These are phyloP conservation scores for Gracilaria caudata DNA, from an alignment of 23 red algal genomes.

Conservation along the genomic window DNA sequence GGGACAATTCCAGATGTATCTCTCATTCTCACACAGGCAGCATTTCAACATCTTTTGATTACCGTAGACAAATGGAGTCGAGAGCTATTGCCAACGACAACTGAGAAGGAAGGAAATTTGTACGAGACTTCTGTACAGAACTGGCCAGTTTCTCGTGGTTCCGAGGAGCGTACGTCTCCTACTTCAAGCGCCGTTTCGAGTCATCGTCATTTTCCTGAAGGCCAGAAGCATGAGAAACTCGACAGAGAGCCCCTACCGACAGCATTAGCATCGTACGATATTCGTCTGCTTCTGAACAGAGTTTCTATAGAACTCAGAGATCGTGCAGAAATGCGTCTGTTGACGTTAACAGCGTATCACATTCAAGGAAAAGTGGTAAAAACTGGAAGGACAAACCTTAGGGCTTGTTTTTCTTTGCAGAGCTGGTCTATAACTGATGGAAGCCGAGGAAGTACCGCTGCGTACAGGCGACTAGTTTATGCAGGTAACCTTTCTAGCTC, in stretches of 20 bases:
- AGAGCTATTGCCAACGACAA: not conserved
- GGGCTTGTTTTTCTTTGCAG: conserved; percentile 38
- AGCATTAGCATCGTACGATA: conserved; percentile 52
- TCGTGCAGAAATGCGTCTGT: conserved; percentile 22
- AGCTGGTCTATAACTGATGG: conserved; percentile 66
- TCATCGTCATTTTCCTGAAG: not conserved
- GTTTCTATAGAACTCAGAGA: conserved; percentile 67
- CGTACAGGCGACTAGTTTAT: conserved; percentile 61
- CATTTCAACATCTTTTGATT: conserved; percentile 59
- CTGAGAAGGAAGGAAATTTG: not conserved
- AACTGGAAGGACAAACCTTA: conserved; percentile 38
- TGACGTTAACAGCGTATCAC: conserved; percentile 52
- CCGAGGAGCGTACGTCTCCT: not conserved
- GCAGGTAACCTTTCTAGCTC: conserved; percentile 41
- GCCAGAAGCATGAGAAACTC: not conserved
- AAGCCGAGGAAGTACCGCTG: conserved; percentile 70
- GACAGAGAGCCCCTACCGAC: conserved; percentile 18
- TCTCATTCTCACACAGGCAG: conserved; percentile 67
- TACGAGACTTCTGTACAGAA: not conserved
- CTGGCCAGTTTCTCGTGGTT: conserved; percentile 1
- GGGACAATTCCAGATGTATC: conserved; percentile 60
- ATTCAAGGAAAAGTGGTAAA: conserved; percentile 51
- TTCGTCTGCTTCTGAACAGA: conserved; percentile 37
- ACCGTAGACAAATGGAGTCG: conserved; percentile 36
- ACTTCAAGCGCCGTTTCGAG: not conserved